Percentiles rank a stretch among this genome's conserved stretches.
phyloP scores from a whole-genome alignment of 2,329 filamentous ascomycete genomes.

The Tolypocladium guangdongense region DNA sequence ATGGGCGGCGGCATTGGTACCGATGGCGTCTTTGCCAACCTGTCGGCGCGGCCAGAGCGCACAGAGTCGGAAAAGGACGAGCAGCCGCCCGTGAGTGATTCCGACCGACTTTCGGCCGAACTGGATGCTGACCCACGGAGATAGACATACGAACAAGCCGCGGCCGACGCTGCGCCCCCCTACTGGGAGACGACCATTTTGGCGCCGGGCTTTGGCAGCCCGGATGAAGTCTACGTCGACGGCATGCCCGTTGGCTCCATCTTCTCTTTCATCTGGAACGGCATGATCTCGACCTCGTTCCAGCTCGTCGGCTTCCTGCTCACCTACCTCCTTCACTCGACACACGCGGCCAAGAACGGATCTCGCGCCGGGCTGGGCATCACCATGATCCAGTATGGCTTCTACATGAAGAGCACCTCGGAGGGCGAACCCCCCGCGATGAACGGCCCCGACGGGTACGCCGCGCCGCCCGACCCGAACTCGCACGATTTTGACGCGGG shows the following conservation, averaged over 20 bases:
- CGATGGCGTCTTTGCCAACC: conserved; percentile 92
- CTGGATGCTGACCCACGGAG: conserved; percentile 21
- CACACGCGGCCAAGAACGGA: conserved; percentile 95
- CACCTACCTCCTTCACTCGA: conserved; percentile 95
- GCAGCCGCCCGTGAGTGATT: conserved; percentile 69
- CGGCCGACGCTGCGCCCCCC: conserved; percentile 86
- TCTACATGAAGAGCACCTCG: conserved; percentile 71
- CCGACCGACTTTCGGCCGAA: neutral
- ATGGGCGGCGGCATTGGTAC: conserved; percentile 69
- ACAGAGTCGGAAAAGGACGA: conserved; percentile 76
- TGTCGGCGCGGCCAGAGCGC: conserved; percentile 79
- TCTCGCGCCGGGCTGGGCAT: conserved; percentile 90
- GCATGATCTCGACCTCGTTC: conserved; percentile 96
- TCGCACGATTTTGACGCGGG: conserved; percentile 77
- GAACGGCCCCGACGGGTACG: conserved; percentile 46
- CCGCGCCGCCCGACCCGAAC: conserved; percentile 76
- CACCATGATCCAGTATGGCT: conserved; percentile 91
- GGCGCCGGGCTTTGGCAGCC: conserved; percentile 78
- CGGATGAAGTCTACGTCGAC: conserved; percentile 93
- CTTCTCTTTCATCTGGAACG: conserved; percentile 85
- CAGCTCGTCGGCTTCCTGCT: conserved; percentile 94
- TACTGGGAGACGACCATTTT: conserved; percentile 99
- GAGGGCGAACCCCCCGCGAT: conserved; percentile 32
- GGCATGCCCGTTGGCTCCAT: conserved; percentile 85
- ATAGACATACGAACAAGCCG: conserved; percentile 95